Conservation (phyloP, 805 yeast species). For the Maudiozyma barnettii region DNA sequence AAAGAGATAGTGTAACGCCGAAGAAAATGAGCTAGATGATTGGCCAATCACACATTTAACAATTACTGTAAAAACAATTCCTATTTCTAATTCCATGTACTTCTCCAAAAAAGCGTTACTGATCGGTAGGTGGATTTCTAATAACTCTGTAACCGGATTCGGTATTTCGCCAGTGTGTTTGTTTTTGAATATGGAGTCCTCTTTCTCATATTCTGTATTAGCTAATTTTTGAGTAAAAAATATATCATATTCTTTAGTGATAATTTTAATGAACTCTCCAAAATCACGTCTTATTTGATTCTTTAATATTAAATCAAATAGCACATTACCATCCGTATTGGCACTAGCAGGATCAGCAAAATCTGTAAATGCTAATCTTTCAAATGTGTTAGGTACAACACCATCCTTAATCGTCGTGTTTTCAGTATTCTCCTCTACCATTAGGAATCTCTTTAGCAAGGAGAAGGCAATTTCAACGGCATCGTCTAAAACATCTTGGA, state of each 20-base stretch:
- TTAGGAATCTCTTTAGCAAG: slow-evolving; percentile 2
- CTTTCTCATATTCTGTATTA: background rate
- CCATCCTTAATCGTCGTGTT: background rate
- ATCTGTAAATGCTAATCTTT: background rate
- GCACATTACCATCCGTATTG: background rate
- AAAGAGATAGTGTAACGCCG: slow-evolving; percentile 9
- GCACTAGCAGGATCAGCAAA: background rate
- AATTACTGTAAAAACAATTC: slow-evolving; percentile 6
- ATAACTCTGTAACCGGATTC: slow-evolving; percentile 7
- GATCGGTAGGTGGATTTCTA: slow-evolving; percentile 12
- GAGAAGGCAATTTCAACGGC: slow-evolving; percentile 1
- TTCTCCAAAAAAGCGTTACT: slow-evolving; percentile 12
- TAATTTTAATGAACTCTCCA: slow-evolving; percentile 9
- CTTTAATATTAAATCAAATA: background rate
- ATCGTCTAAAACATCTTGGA: slow-evolving; percentile 4
- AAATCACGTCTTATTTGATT: slow-evolving; percentile 9
- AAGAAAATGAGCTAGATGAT: slow-evolving; percentile 6
- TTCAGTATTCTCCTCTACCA: background rate
- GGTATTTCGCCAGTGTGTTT: background rate
- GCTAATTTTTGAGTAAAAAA: slow-evolving; percentile 6
- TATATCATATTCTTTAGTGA: slow-evolving; percentile 4
- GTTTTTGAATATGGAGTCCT: background rate
- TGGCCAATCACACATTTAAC: slow-evolving; percentile 9
- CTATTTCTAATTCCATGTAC: slow-evolving; percentile 8
- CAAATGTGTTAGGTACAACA: background rate